Base-by-base conservation (phyloP, 352 stramenopile genomes). In the Globisporangium spinosum region DNA sequence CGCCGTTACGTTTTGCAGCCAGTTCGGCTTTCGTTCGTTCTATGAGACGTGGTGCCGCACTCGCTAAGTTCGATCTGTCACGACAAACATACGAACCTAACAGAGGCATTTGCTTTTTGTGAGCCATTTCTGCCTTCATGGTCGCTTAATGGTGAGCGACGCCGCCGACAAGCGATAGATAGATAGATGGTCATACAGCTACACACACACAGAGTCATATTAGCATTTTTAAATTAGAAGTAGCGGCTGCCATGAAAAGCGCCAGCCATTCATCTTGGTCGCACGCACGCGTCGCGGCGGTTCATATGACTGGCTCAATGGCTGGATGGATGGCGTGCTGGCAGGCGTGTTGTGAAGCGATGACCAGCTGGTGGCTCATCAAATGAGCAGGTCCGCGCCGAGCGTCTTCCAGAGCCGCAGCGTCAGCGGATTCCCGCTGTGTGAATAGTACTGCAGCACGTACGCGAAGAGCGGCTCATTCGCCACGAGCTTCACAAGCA, bases 381-480 rank as follows among this genome's bases (percentile, higher is more conserved):
- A 51, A 12, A 51, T 10, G 20, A 60, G 27, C 8, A 58, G 53
- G 8, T 62, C 40, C 1, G 22, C n/a, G 23, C 64, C 56, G 35
- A 60, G 34, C 17, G n/a, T 49, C 57, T 34, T 27, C 64, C 64
- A 69, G 56, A 69, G 35, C 23, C 23, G 32, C 43, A 69, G 43
- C 32, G 57, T 54, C 40, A 64, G 51, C 32, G 43, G 64, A 32
- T 64, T 58, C 22, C 56, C 56, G 32, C 32, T 60, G 29, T 64
- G 34, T 22, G 64, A 56, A 51, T 69, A 69, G 47, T 69, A 68
- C 53, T 71, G 66, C 7, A 71, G 47, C 32, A 68, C n/a, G 51
- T 71, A 71, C n/a, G 47, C 47, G 29, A 60, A 71, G 58, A 71
- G 66, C 45, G 66, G 66, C 53, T 68, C 45, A 13, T 64, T 49